Percentiles rank a stretch among this genome's conserved stretches.
Conservation (phyloP, 2,329 filamentous ascomycete genomes). For the Fusarium cicatricum region DNA sequence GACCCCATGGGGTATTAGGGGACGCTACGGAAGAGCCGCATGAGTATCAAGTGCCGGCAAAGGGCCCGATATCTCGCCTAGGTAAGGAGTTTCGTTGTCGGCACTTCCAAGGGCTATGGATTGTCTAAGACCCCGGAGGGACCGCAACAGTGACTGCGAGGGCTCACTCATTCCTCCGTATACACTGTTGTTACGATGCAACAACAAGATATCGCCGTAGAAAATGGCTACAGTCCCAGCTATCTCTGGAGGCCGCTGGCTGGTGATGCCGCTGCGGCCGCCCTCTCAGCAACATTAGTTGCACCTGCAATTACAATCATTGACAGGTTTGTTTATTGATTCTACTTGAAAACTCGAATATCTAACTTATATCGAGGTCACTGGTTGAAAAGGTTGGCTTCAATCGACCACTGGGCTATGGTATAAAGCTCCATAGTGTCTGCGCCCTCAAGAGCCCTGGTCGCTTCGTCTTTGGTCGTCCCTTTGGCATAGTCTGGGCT, state of each 20-base stretch:
- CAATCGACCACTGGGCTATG: constrained; percentile 24
- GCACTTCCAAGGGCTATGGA: not conserved
- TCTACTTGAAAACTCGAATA: too few species aligned
- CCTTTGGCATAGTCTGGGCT: constrained; percentile 43
- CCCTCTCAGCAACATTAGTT: constrained; percentile 41
- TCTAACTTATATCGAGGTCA: constrained; percentile 3
- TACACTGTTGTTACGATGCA: constrained; percentile 14
- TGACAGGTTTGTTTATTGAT: constrained; percentile 32
- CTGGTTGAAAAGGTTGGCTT: constrained; percentile 38
- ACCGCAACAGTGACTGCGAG: not conserved
- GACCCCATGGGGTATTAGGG: constrained; percentile 6
- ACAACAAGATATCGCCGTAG: constrained; percentile 19
- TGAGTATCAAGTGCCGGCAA: constrained; percentile 17
- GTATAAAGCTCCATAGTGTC: constrained; percentile 20
- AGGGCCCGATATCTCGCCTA: constrained; percentile 22
- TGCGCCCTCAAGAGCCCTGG: constrained; percentile 33
- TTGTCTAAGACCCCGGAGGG: not conserved
- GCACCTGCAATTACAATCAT: constrained; percentile 42
- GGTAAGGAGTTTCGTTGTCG: constrained; percentile 8
- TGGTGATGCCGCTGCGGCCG: constrained; percentile 39
- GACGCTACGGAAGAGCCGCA: constrained; percentile 6
- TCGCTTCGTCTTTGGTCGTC: constrained; percentile 35
- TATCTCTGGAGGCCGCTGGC: constrained; percentile 30
- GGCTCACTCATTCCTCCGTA: not conserved
- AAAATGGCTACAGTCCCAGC: not conserved